These are phyloP conservation scores for Allantophomopsis cytisporea DNA, from an alignment of 2,329 filamentous ascomycete species.

Conservation along the genomic window DNA sequence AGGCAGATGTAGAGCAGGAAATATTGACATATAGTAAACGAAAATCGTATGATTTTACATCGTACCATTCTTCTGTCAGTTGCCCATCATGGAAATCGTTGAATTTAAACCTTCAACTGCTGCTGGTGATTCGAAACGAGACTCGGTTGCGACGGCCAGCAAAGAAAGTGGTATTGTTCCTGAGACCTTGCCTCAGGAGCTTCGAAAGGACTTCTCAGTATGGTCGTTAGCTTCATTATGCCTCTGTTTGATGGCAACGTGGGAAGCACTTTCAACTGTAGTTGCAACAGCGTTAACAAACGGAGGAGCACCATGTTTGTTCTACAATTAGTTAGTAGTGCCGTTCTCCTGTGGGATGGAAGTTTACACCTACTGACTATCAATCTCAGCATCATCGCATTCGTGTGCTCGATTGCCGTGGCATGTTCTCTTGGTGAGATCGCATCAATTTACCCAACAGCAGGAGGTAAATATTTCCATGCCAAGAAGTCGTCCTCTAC, in stretches of 20 bases:
- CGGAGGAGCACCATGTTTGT: slow-evolving; percentile 30
- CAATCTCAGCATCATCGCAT: slow-evolving; percentile 22
- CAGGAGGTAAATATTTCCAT: slow-evolving; percentile 21
- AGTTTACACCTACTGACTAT: background rate
- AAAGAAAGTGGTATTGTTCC: too few species aligned
- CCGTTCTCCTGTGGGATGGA: background rate
- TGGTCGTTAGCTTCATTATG: slow-evolving; percentile 28
- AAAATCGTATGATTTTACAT: too few species aligned
- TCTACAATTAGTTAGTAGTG: slow-evolving; percentile 26
- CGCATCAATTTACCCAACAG: slow-evolving; percentile 23
- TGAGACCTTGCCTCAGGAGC: slow-evolving; percentile 8
- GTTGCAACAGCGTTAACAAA: slow-evolving; percentile 27
- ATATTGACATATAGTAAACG: too few species aligned
- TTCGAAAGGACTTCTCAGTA: slow-evolving; percentile 21
- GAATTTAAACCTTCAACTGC: background rate
- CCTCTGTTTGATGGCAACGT: slow-evolving; percentile 34
- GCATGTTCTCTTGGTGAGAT: slow-evolving; percentile 27
- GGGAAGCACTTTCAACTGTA: slow-evolving; percentile 33
- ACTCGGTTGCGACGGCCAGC: too few species aligned
- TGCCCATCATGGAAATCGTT: background rate
- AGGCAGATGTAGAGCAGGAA: too few species aligned
- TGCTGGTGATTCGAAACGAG: background rate
- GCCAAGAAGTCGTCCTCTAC: background rate
- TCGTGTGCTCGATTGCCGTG: slow-evolving; percentile 24
- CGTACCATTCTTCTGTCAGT: too few species aligned